These are phyloP conservation scores for Glarea lozoyensis DNA, from an alignment of 495 filamentous ascomycete genomes.

Conservation along the genomic window DNA sequence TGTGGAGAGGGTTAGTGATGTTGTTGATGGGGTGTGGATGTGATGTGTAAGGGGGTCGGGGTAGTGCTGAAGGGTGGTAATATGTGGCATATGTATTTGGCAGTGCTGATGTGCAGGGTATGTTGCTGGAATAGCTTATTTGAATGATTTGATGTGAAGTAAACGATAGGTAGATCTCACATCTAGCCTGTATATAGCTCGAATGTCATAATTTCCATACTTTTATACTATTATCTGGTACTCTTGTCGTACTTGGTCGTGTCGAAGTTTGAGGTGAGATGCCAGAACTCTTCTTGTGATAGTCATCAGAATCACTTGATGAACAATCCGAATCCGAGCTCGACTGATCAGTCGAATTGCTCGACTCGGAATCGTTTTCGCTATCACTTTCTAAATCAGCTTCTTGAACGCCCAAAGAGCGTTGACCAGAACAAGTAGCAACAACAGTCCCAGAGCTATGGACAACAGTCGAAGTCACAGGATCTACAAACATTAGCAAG, in stretches of 20 bases:
- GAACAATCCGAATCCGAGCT: no score
- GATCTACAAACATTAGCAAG: slow-evolving; percentile 10
- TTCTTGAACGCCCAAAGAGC: slow-evolving; percentile 8
- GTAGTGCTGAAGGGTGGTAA: no score
- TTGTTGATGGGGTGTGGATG: slow-evolving; percentile 26
- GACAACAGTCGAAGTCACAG: slow-evolving; percentile 54
- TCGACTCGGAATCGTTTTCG: slow-evolving; percentile 1
- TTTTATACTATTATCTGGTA: slow-evolving; percentile 52
- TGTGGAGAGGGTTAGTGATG: slow-evolving; percentile 36
- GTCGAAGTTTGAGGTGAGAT: no score
- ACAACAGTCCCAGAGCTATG: slow-evolving; percentile 59
- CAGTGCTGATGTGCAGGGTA: not conserved
- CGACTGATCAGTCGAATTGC: slow-evolving; percentile 7
- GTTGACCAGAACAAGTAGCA: slow-evolving; percentile 67
- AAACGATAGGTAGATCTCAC: not conserved
- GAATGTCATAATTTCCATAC: slow-evolving; percentile 45
- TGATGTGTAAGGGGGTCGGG: not conserved
- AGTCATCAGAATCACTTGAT: slow-evolving; percentile 6
- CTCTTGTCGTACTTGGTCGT: not conserved
- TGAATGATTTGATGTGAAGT: not conserved
- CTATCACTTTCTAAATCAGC: slow-evolving; percentile 1
- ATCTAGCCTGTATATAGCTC: slow-evolving; percentile 3
- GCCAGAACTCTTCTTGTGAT: not conserved
- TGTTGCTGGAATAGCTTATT: slow-evolving; percentile 5
- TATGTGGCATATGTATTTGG: no score